Evolutionary conservation across 495 filamentous ascomycete genomes (phyloP).

Genomic region (Penicillium fimorum): DNA sequence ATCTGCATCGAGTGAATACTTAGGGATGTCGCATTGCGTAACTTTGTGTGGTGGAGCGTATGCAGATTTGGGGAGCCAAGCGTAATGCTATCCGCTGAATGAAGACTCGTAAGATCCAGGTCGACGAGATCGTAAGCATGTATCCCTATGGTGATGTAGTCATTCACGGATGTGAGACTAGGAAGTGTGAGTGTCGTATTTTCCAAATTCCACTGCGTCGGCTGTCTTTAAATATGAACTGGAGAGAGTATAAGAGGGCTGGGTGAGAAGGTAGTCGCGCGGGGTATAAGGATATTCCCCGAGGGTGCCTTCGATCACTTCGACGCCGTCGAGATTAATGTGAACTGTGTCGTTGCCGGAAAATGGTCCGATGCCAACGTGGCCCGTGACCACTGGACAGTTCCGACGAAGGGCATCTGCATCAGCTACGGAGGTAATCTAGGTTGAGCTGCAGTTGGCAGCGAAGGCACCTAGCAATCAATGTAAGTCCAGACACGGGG

Average conservation of each 20-base stretch:
- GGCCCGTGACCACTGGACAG: background rate
- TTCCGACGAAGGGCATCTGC: constrained; percentile 1
- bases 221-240: constrained; percentile 1
- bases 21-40: constrained; percentile 1
- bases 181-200: background rate
- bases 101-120: constrained; percentile 10
- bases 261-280: background rate
- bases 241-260: constrained; percentile 6
- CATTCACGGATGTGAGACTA: background rate
- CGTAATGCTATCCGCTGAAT: background rate
- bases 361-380: constrained; percentile 4
- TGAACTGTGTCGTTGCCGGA: background rate
- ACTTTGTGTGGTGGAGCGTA: constrained; percentile 5
- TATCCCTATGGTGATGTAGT: background rate
- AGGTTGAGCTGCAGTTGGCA: constrained; percentile 3
- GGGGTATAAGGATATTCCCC: background rate
- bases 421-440: constrained; percentile 1
- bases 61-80: background rate
- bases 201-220: background rate
- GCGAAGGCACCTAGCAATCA: background rate
- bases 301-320: constrained; percentile 1
- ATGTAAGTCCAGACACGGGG: background rate
- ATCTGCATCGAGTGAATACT: background rate
- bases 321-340: constrained; percentile 7
- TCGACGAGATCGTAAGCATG: background rate